Percentiles rank a stretch among this genome's conserved stretches.
Conservation (phyloP, 768 basidiomycete species). For the Coprinellus micaceus region DNA sequence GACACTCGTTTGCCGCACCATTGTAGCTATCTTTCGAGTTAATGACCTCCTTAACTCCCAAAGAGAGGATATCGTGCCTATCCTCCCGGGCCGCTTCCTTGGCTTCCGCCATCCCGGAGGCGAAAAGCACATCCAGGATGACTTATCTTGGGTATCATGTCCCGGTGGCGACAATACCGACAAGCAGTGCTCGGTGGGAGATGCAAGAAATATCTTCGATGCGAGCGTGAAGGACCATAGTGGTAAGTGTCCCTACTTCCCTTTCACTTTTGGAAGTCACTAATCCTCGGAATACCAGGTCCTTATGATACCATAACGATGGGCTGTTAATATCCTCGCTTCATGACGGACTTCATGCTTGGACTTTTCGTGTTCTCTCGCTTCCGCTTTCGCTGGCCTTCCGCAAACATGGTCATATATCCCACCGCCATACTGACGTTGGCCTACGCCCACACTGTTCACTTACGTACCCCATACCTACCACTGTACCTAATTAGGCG, state of each 20-base stretch:
- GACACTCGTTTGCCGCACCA: not conserved
- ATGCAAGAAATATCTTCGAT: slow-evolving; percentile 21
- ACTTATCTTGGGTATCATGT: slow-evolving; percentile 25
- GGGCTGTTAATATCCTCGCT: slow-evolving; percentile 5
- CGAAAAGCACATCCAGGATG: slow-evolving; percentile 38
- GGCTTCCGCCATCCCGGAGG: slow-evolving; percentile 38
- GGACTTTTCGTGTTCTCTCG: too few species aligned
- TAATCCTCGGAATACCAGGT: not conserved
- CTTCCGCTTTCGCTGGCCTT: too few species aligned
- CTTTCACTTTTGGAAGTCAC: not conserved
- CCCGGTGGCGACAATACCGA: slow-evolving; percentile 26
- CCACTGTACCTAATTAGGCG: too few species aligned
- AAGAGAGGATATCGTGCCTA: slow-evolving; percentile 28
- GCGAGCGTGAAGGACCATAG: slow-evolving; percentile 22
- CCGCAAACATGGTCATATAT: too few species aligned
- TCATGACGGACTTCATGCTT: too few species aligned
- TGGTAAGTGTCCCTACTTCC: slow-evolving; percentile 11
- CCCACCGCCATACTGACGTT: too few species aligned
- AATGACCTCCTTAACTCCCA: too few species aligned
- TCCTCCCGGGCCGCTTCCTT: slow-evolving; percentile 34
- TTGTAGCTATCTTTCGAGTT: not conserved
- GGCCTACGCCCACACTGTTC: too few species aligned
- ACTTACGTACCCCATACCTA: too few species aligned
- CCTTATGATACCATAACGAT: slow-evolving; percentile 9
- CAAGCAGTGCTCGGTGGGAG: slow-evolving; percentile 18